These are phyloP conservation scores for Wickerhamiella occidentalis DNA, from an alignment of 805 yeast species.

Conservation along the genomic window DNA sequence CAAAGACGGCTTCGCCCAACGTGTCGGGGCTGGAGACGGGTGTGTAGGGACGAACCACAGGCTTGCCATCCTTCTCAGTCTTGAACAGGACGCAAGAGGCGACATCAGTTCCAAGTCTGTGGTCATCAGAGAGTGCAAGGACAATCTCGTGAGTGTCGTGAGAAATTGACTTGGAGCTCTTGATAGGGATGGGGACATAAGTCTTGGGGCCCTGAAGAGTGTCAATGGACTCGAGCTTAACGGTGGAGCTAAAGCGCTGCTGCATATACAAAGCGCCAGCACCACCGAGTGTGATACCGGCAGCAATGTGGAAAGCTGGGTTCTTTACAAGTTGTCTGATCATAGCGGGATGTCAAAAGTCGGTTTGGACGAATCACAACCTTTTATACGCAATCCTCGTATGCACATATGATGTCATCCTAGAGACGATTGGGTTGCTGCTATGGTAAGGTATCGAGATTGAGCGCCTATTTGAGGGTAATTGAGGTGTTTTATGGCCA, in stretches of 20 bases:
- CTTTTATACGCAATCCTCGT: slow-evolving; percentile 1
- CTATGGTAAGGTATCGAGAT: too few relatives aligned
- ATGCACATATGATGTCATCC: slow-evolving; percentile 11
- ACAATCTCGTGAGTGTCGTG: slow-evolving; percentile 47
- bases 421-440: background rate
- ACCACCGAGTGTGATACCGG: slow-evolving; percentile 36
- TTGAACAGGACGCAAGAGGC: slow-evolving; percentile 78
- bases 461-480: background rate
- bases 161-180: slow-evolving; percentile 19
- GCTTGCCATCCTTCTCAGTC: slow-evolving; percentile 71
- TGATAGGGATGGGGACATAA: slow-evolving; percentile 27
- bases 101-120: slow-evolving; percentile 59
- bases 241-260: slow-evolving; percentile 26
- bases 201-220: slow-evolving; percentile 22
- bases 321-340: slow-evolving; percentile 5
- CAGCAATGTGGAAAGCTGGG: slow-evolving; percentile 14
- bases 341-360: background rate
- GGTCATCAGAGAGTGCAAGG: slow-evolving; percentile 60
- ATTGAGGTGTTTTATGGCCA: too few relatives aligned
- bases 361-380: slow-evolving; percentile 2
- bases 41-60: slow-evolving; percentile 73
- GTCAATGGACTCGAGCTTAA: slow-evolving; percentile 20
- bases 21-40: slow-evolving; percentile 63
- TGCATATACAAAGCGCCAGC: slow-evolving; percentile 32
- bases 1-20: slow-evolving; percentile 64